Evolutionary conservation across 768 basidiomycete genomes (phyloP), one percentile per base, ranked within the genome.

Genomic region (Leccinum aurantiacum): DNA sequence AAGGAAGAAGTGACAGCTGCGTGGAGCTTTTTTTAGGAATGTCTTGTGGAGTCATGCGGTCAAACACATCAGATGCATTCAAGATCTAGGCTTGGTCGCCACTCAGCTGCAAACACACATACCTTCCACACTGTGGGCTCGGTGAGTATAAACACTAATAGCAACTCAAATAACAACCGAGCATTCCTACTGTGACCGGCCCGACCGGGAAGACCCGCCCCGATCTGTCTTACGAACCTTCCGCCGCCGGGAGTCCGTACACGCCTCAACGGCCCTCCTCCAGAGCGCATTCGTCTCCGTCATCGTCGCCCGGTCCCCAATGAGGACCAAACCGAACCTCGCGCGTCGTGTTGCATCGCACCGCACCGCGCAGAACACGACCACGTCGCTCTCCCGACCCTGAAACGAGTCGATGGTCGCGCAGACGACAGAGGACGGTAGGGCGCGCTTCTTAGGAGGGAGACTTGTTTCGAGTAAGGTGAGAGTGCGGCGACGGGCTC

Each of bases 331-430:
- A 0, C 79, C 87, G 35, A 83, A 65, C 62, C 77, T 76, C 1
- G 87, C 84, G 2, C 88, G 74, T 76, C 17, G 65, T 76, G 63
- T 90, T 89, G 63, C 81, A 83, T 11, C 87, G 80, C 14, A 89
- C 87, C 87, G 80, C 14, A 89, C 87, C 4, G 84, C 81, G 0
- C 84, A 82, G 66, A 87, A 86, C 25, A 90, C 79, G 49, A 89
- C 77, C 51, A 89, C 77, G 61, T 90, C 87, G 60, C 81, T 83
- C 66, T 89, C 87, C 35, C 87, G 77, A 13, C 87, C 87, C 67
- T 89, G 88, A 66, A 87, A 89, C 0, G 84, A 81, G 37, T 71
- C 69, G 58, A 69, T 63, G 31, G 69, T 71, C 27, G 65, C 59
- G 55, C 65, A 69, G 10, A 60, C 65, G 46, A 67, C 64, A 2